Conservation (phyloP, 2,329 filamentous ascomycete genomes). For the Coleophoma eucalyptorum region DNA sequence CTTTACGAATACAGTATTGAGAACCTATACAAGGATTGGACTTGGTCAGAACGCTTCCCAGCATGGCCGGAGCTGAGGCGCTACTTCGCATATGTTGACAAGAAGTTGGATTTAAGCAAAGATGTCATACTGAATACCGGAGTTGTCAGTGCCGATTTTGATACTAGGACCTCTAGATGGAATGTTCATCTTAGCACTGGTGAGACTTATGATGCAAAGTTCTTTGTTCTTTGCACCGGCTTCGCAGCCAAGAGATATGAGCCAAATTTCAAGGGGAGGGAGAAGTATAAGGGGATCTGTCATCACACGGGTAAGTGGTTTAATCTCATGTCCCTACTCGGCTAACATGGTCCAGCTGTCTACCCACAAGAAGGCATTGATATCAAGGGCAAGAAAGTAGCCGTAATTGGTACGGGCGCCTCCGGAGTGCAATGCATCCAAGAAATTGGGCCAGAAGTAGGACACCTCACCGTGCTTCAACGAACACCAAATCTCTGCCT, state of each 20-base stretch:
- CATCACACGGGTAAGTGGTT: slow-evolving; percentile 16
- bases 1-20: slow-evolving; percentile 31
- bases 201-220: slow-evolving; percentile 12
- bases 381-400: slow-evolving; percentile 45
- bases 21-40: slow-evolving; percentile 39
- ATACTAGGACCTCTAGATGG: slow-evolving; percentile 33
- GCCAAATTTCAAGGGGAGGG: slow-evolving; percentile 18
- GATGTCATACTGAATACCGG: slow-evolving; percentile 35
- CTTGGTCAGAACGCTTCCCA: slow-evolving; percentile 38
- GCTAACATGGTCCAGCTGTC: slow-evolving; percentile 4
- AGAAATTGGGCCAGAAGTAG: slow-evolving; percentile 30
- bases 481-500: slow-evolving; percentile 55
- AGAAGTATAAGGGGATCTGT: slow-evolving; percentile 19
- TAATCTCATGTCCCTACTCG: slow-evolving; percentile 2
- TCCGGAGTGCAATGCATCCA: slow-evolving; percentile 21
- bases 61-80: slow-evolving; percentile 33
- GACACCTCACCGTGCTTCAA: slow-evolving; percentile 45
- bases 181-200: slow-evolving; percentile 34
- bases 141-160: slow-evolving; percentile 35
- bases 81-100: slow-evolving; percentile 44
- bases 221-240: slow-evolving; percentile 20
- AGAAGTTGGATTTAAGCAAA: slow-evolving; percentile 37
- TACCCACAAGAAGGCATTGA: slow-evolving; percentile 35
- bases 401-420: slow-evolving; percentile 45
- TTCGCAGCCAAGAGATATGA: slow-evolving; percentile 19